Conservation (phyloP, 208 protist genomes). For the Porcisia deanei region DNA sequence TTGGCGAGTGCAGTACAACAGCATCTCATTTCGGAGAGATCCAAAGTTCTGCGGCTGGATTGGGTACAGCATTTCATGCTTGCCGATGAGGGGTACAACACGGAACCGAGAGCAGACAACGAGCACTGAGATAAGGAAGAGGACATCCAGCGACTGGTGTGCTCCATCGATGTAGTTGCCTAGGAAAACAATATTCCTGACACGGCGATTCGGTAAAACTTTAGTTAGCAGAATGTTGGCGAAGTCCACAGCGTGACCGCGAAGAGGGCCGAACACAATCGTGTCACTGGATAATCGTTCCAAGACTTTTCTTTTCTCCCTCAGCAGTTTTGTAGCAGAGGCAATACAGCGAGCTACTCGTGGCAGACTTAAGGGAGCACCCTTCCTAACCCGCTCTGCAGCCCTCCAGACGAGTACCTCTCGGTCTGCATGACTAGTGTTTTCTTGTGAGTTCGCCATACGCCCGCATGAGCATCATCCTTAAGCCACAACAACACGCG, state of each 20-base stretch:
- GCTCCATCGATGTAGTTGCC: constrained; percentile 88
- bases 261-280: constrained; percentile 67
- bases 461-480: not conserved
- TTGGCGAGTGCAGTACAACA: constrained; percentile 36
- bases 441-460: constrained; percentile 34
- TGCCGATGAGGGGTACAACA: constrained; percentile 66
- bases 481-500: not conserved
- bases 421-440: constrained; percentile 31
- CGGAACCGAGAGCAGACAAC: constrained; percentile 47
- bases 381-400: constrained; percentile 17
- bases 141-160: constrained; percentile 70
- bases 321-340: constrained; percentile 19
- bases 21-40: constrained; percentile 68
- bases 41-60: constrained; percentile 69
- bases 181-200: constrained; percentile 66
- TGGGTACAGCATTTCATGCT: constrained; percentile 82
- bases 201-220: constrained; percentile 33
- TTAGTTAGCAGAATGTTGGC: constrained; percentile 57
- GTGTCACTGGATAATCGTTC: constrained; percentile 49
- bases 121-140: constrained; percentile 68
- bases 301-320: constrained; percentile 17
- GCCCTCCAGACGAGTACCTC: constrained; percentile 32
- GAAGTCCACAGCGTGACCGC: constrained; percentile 76
- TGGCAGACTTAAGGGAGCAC: constrained; percentile 15
- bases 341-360: constrained; percentile 15